These are phyloP conservation scores for Lecanicillium sp. DNA, from an alignment of 2,329 filamentous ascomycete species.

Conservation along the genomic window DNA sequence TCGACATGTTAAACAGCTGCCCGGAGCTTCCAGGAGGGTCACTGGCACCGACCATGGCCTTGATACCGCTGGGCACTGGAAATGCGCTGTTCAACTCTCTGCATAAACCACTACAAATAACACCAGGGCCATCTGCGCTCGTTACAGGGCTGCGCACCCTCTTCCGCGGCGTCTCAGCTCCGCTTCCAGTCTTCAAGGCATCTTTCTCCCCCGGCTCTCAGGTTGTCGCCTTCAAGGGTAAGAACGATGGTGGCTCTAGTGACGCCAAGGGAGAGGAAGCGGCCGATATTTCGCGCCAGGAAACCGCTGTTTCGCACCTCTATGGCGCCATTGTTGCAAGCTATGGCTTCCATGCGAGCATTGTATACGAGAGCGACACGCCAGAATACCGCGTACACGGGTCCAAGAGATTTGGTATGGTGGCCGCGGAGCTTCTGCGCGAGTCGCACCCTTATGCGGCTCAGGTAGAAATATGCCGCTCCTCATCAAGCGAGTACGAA, in stretches of 20 bases:
- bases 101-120: conserved; percentile 48
- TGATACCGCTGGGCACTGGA: conserved; percentile 57
- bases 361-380: conserved; percentile 90
- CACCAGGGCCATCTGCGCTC: conserved; percentile 29
- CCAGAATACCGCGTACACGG: conserved; percentile 71
- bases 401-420: conserved; percentile 73
- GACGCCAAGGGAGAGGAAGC: conserved; percentile 4
- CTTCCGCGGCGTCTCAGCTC: conserved; percentile 44
- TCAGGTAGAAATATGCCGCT: conserved; percentile 26
- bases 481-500: conserved; percentile 11
- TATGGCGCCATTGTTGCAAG: conserved; percentile 80
- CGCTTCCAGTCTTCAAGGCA: conserved; percentile 56
- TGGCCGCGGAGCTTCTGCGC: conserved; percentile 65
- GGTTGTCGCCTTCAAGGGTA: conserved; percentile 31
- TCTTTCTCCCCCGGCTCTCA: conserved; percentile 51
- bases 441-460: conserved; percentile 44
- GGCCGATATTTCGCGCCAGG: conserved; percentile 17
- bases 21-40: conserved; percentile 14
- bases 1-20: conserved; percentile 70
- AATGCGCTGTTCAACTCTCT: conserved; percentile 58
- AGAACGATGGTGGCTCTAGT: conserved; percentile 4
- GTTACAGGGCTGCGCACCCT: conserved; percentile 49
- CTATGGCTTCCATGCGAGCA: conserved; percentile 81
- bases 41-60: conserved; percentile 35
- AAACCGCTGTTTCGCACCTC: conserved; percentile 31